Base-by-base conservation (phyloP, 129 eudicot species). In the Glebionis coronaria region DNA sequence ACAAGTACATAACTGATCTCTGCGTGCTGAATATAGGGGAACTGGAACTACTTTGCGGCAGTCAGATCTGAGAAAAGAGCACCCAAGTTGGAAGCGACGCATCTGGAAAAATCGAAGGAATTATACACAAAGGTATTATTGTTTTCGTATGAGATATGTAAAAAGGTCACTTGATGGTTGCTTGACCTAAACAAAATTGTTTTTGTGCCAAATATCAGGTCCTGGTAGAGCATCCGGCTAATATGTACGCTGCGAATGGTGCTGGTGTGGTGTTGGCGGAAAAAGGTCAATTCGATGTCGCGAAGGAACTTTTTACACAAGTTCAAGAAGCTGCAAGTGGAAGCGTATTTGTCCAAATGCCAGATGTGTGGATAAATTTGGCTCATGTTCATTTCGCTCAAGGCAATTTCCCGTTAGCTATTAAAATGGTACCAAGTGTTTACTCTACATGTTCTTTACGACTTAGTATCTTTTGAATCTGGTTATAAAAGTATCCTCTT, bases 311-410 rank as follows among this genome's bases (percentile, higher is more conserved):
- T 27, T 87, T 93, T 68, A 88, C 96, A 65, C 98, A 93, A 97
- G 98, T 93, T 61, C 98, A 88, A 83, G 97, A 93, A 82, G 98
- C 98, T 59, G 95, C 95, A 71, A 93, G 96, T 86, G 95, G 98
- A 84, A 82, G 82, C 60, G 80, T 79, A 68, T 84, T 84, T 73
- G 91, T 82, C 65, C 97, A 93, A 77, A 93, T 89, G 95, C 97
- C 98, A 65, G 98, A 89, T 75, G 95, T 89, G 72, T 88, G 98
- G 98, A 88, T 93, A 67, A 93, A 93, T 75, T 54, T 93, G 72
- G 98, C 96, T 50, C 98, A 93, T 75, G 95, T 93, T 80, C 90
- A 93, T 81, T 93, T 93, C 76, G 98, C 98, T 65, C 98, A 93
- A 77, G 98, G 98, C 65, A 84, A 88, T 62, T 88, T 86, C 56